Base-by-base conservation (phyloP, 306 rosid species). In the Psophocarpus tetragonolobus region DNA sequence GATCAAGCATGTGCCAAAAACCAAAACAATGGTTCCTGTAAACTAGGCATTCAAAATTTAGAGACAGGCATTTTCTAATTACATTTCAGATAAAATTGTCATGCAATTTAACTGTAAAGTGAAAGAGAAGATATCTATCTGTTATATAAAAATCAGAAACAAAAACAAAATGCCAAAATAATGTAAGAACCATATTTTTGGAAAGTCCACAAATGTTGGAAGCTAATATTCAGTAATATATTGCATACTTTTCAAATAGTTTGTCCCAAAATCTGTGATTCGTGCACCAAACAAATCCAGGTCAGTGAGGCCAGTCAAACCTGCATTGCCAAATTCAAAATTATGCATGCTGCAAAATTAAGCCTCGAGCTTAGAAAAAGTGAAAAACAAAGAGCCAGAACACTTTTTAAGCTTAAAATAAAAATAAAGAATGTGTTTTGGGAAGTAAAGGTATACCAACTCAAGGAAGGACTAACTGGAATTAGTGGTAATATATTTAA, bases 261-360 rank as follows among this genome's bases (percentile, higher is more conserved):
- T 84, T 56, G 96, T 92, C 86, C 98, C 98, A 35, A 84, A 73
- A 75, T 95, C 98, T 35, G 97, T 86, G 74, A 95, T 90, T 60
- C 85, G 93, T 51, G 98, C 98, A 48, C 97, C 97, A 61, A 95
- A 95, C 66, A 95, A 92, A 89, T 95, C 98, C 74, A 95, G 88
- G 77, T 92, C 96, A 9, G 89, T 91, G 80, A 95, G 92, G 51
- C 90, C 88, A 32, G 94, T 93, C 88, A 95, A 82, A 87, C 89
- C 98, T 95, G 93, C 82, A 85, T 76, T 29, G 21, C 20, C 5
- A 71, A 53, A 72, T 50, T 77, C 39, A 76, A 56, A 66, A 61
- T 27, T 39, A 79, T 30, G 78, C 61, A 30, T 68, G 60, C 80
- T 23, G 68, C 79, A 36, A 73, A 6, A 62, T 39, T 64, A 81